Percentiles rank a stretch among this genome's conserved stretches.
phyloP scores from a whole-genome alignment of 2,329 filamentous ascomycete species.

The Sphaceloma murrayae region DNA sequence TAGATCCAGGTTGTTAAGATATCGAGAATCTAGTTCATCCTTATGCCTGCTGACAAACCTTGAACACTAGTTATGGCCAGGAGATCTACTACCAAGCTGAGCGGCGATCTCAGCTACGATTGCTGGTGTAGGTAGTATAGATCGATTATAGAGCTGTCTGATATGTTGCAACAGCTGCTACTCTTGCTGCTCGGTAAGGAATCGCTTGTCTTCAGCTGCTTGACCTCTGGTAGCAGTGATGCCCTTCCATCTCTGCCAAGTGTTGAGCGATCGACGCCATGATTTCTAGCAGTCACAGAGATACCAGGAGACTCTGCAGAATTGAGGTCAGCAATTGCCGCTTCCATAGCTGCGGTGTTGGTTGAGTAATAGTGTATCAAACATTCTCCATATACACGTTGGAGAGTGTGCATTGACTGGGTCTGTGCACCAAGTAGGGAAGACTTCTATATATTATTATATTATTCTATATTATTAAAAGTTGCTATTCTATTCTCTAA shows the following conservation, averaged over 20 bases:
- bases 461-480: too few species aligned
- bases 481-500: too few species aligned
- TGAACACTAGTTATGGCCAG: constrained; percentile 10
- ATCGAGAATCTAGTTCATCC: neutral
- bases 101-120: constrained; percentile 6
- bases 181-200: constrained; percentile 8
- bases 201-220: constrained; percentile 4
- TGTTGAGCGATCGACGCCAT: constrained; percentile 10
- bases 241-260: constrained; percentile 4
- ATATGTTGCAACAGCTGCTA: constrained; percentile 4
- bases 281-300: neutral
- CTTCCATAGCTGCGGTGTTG: constrained; percentile 3
- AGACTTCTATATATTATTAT: neutral
- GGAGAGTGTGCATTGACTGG: constrained; percentile 4
- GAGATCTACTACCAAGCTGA: constrained; percentile 4
- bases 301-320: constrained; percentile 8
- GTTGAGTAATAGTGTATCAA: constrained; percentile 5
- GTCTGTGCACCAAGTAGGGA: constrained; percentile 2
- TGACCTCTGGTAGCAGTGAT: constrained; percentile 2
- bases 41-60: constrained; percentile 4
- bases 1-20: constrained; percentile 14
- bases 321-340: constrained; percentile 9
- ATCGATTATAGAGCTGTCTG: constrained; percentile 10
- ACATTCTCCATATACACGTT: neutral
- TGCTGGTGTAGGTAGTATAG: neutral